Base-by-base conservation (phyloP, 2,329 filamentous ascomycete genomes). In the Fusarium metavorans region DNA sequence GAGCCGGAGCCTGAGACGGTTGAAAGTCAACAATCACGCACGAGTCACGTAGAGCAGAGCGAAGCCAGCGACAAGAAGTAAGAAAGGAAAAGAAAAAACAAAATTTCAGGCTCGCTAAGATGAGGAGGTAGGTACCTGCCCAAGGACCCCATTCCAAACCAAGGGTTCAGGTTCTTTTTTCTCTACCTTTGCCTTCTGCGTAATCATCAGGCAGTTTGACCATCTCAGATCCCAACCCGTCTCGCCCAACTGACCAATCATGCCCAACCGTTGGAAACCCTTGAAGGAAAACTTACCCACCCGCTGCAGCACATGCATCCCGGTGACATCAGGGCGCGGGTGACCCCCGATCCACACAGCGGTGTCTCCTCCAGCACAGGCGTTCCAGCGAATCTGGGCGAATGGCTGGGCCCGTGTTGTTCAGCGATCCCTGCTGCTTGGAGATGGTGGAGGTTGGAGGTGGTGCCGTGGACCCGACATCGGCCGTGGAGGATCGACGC, bases 181-280 rank as follows among this genome's bases (percentile, higher is more conserved):
- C 25, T 34, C 43, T 58, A 18, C 37, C 20, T 43, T 61, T 34
- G 48, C 48, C n/a, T 30, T 37, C 34, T 56, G 70, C 69, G 73
- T 64, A 74, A 75, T 68, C 60, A 76, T 74, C 73, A 76, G 73
- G 61, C 75, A 64, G 39, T 70, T 75, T 75, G 41, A 45, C 67
- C 56, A 71, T 76, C 67, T 73, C 64, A 74, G 70, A 76, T 76
- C 73, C 59, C 48, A 32, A 32, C 48, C 48, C 48, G 52, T 57
- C 52, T 30, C n/a, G 43, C 54, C 30, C 32, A 59, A 57, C 67
- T 1, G 7, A 11, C 73, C 73, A 75, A 76, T 74, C 61, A 76
- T 4, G 27, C 4, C 7, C 20, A 41, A 18, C 56, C 50, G 64
- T 74, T 74, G 54, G 13, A 14, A 35, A 34, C 61, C 61, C 50